These are phyloP conservation scores for Lipomyces yamadae DNA, from an alignment of 805 yeast genomes.

Conservation along the genomic window DNA sequence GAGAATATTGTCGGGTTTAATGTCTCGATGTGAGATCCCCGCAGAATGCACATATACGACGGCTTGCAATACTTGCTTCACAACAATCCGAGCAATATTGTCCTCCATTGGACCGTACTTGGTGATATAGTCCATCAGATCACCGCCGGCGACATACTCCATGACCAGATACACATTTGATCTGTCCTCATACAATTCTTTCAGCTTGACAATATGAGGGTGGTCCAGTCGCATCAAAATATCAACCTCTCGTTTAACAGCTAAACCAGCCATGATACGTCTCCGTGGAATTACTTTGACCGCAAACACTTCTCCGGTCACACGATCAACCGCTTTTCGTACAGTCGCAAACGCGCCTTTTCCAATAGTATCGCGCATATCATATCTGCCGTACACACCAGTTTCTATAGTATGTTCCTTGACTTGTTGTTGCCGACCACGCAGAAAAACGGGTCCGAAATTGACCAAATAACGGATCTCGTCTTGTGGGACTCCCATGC, in stretches of 20 bases:
- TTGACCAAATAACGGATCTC: slow-evolving; percentile 56
- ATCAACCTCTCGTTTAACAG: slow-evolving; percentile 84
- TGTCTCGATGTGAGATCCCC: slow-evolving; percentile 94
- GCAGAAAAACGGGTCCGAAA: slow-evolving; percentile 46
- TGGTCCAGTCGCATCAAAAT: slow-evolving; percentile 70
- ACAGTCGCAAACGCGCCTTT: slow-evolving; percentile 99
- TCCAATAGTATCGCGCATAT: slow-evolving; percentile 84
- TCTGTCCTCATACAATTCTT: slow-evolving; percentile 83
- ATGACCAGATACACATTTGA: slow-evolving; percentile 84
- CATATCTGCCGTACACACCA: slow-evolving; percentile 69
- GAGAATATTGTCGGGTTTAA: slow-evolving; percentile 93
- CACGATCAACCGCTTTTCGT: slow-evolving; percentile 83
- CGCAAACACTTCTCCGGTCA: slow-evolving; percentile 84
- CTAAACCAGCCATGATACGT: slow-evolving; percentile 74
- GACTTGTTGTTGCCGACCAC: background rate
- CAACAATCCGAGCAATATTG: slow-evolving; percentile 83
- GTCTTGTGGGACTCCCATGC: slow-evolving; percentile 80
- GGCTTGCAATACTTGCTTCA: slow-evolving; percentile 82
- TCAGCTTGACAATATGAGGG: slow-evolving; percentile 79
- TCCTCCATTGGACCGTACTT: slow-evolving; percentile 87
- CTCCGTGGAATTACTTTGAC: slow-evolving; percentile 86
- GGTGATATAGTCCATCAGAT: slow-evolving; percentile 95
- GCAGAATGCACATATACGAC: slow-evolving; percentile 83
- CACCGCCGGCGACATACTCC: slow-evolving; percentile 98
- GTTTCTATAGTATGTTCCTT: background rate